These are phyloP conservation scores for Candida dajiaensis DNA, from an alignment of 805 yeast species.

Conservation along the genomic window DNA sequence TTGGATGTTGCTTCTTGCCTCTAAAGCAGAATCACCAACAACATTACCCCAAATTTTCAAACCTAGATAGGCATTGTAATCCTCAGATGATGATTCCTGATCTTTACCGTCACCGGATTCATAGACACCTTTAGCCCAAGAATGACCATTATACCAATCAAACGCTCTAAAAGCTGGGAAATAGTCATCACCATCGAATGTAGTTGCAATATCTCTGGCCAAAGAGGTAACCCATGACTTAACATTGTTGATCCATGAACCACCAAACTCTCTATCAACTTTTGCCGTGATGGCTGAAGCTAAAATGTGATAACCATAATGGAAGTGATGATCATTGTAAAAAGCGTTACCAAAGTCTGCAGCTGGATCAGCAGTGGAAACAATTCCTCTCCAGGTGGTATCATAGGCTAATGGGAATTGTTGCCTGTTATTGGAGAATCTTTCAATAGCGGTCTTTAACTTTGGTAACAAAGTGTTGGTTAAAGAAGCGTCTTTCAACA, in stretches of 20 bases:
- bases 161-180: slow-evolving; percentile 67
- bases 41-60: slow-evolving; percentile 60
- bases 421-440: slow-evolving; percentile 68
- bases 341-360: slow-evolving; percentile 70
- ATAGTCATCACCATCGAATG: slow-evolving; percentile 43
- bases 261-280: slow-evolving; percentile 44
- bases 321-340: slow-evolving; percentile 75
- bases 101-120: slow-evolving; percentile 72
- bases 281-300: slow-evolving; percentile 60
- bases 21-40: slow-evolving; percentile 46
- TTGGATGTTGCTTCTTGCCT: slow-evolving; percentile 51
- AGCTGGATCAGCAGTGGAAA: slow-evolving; percentile 55
- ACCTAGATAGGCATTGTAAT: slow-evolving; percentile 65
- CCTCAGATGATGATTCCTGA: slow-evolving; percentile 71
- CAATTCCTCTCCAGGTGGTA: slow-evolving; percentile 68
- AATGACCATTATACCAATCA: slow-evolving; percentile 75
- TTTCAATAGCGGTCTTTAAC: slow-evolving; percentile 60
- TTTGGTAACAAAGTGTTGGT: slow-evolving; percentile 47
- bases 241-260: slow-evolving; percentile 47
- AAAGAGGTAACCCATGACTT: slow-evolving; percentile 50
- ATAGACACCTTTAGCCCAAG: slow-evolving; percentile 72
- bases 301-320: slow-evolving; percentile 68
- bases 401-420: slow-evolving; percentile 73
- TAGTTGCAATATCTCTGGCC: slow-evolving; percentile 64
- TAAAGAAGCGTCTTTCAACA: slow-evolving; percentile 50